Base-by-base conservation (phyloP, 1,284 basidiomycete species). In the Trametes sp. region DNA sequence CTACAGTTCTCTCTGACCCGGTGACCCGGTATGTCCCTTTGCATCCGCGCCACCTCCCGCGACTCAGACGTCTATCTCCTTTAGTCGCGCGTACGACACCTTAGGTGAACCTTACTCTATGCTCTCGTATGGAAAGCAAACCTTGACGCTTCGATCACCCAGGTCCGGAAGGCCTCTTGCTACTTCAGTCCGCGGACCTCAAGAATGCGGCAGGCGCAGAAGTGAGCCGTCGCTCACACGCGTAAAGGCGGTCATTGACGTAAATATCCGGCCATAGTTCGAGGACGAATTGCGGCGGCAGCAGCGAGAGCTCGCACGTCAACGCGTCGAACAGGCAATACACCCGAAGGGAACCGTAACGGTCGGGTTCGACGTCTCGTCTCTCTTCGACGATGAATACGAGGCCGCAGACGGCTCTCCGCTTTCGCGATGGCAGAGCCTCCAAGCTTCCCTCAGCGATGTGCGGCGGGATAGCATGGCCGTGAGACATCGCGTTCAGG, bases 1-100 rank as follows among this genome's bases (percentile, higher is more conserved):
- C 64, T 65, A 23, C 69, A 90, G 90, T 93, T 36, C 76, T 95
- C 36, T 90, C 87, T 36, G 90, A 95, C 71, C 85, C 88, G 21
- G 88, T 93, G 71, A 81, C 86, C 70, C 84, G 93, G 82, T 89
- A 76, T 69, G 77, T 73, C 28, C 24, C 36, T 33, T 53, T 48
- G 29, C 57, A 24, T 57, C 53, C 52, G 14, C 61, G 31, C 49
- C 51, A 50, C 53, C 48, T 44, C 49, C 52, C 59, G 57, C 54
- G 49, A 51, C 68, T 51, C 59, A 69, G 67, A 29, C 59, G 54
- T 57, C 70, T 61, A 57, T 52, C 54, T 38, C 29, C 10, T 54
- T 21, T 60, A 79, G 74, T 44, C 84, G 86, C 60, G 86, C 93
- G 13, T 95, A 95, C 73, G 93, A 95, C 75, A 79, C 84, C 36